Evolutionary conservation across 2,329 filamentous ascomycete species (phyloP).

Genomic region (Zymoseptoria ardabiliae): DNA sequence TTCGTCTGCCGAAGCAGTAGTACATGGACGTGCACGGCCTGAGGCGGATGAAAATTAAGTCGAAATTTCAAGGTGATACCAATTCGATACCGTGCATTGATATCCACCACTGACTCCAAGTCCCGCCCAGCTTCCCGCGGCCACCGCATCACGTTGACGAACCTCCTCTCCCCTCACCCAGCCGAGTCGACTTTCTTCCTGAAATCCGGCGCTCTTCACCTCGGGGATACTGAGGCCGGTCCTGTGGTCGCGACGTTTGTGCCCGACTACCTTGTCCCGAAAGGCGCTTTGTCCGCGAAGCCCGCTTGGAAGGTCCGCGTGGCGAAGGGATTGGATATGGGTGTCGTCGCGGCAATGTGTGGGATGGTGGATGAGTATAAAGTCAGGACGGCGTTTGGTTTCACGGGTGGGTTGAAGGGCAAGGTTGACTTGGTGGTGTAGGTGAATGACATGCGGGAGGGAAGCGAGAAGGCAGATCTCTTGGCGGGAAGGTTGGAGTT

Average conservation of each 20-base stretch:
- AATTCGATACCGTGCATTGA: too few species aligned
- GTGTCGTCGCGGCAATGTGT: neutral
- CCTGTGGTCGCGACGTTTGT: neutral
- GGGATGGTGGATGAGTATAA: neutral
- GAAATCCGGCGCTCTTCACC: neutral
- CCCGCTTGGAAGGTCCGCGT: neutral
- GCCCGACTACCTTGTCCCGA: neutral
- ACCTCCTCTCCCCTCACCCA: neutral
- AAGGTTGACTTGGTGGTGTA: neutral
- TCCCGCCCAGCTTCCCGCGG: neutral
- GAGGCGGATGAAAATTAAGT: neutral
- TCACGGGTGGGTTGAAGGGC: neutral
- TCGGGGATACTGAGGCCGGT: neutral
- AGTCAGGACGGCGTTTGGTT: neutral
- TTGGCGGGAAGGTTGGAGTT: too few species aligned
- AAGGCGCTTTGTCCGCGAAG: neutral
- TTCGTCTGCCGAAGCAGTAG: neutral
- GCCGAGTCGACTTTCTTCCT: neutral
- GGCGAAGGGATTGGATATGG: neutral
- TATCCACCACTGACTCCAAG: neutral
- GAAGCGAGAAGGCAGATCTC: neutral
- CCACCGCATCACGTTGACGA: neutral
- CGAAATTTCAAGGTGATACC: neutral
- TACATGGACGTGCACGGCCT: neutral
- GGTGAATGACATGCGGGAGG: neutral